Evolutionary conservation across 441 rosid genomes (phyloP), one percentile per base, ranked within the genome.

Genomic region (Mallotus japonicus): DNA sequence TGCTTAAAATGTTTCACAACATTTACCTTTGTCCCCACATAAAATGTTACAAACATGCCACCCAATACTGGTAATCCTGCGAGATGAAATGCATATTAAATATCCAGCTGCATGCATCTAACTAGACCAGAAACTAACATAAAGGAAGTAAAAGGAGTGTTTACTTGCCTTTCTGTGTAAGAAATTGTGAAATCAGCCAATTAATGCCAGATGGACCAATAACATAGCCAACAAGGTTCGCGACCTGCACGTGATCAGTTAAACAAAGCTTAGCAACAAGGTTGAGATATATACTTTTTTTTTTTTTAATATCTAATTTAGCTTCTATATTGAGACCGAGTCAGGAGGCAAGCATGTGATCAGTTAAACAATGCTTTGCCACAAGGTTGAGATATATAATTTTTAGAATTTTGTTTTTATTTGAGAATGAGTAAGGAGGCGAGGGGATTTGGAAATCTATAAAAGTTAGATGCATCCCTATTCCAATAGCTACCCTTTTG

Each of bases 211-310:
- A 89, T 46, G 97, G 97, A 67, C 98, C 96, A 61, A 95, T 81
- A 63, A 95, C 97, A 84, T 90, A 95, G 76, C 98, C 99, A 69
- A 85, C 93, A 67, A 95, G 98, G 79, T 92, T 95, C 54, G 97
- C 99, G 3, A 90, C 87, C 98, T 92, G 86, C 86, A 79, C 19
- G 56, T 20, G 71, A 69, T 59, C 66, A 70, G 72, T 37, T 70
- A 55, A 37, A 40, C 28, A 24, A 0, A 32, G 24, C 1, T 19
- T 72, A 10, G 20, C 57, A 28, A 32, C 8, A 57, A 20, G 19
- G 15, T 42, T 44, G 4, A 19, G 0, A 64, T 54, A 6, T 54
- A 19, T 42, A 42, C 32, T 28, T 28, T 1, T 28, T 28, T 1
- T 28, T 28, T 42, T 6, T 42, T 42, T 42, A 8, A 42, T 42